Base-by-base conservation (phyloP, 257 asterid species). In the Capsicum chinense region DNA sequence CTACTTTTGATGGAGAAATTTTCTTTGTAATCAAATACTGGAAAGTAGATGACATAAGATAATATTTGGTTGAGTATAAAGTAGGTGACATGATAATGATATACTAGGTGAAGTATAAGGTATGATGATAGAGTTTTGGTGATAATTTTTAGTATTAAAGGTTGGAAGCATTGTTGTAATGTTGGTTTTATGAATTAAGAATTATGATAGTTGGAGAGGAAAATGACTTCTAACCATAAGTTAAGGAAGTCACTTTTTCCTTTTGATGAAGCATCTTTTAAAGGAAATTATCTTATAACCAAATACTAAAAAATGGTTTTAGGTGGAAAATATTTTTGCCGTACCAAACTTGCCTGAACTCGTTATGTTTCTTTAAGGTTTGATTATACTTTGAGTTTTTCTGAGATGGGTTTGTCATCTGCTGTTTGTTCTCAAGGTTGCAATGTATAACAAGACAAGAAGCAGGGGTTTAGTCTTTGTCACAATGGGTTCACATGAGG, bases 401-500 rank as follows among this genome's bases (percentile, higher is more conserved):
- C 82, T 88, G 79, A 84, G 69, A 48, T 73, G 71, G 80, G 42
- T 62, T 79, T 52, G 35, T 82, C 10, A 33, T 80, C 60, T 70
- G 39, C 83, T 50, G 60, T 69, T 73, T 64, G 62, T 63, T 56
- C 84, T 83, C 81, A 81, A 95, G 97, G 91, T 95, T 85, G 88
- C 97, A 9, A 96, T 96, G 98, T 92, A 90, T 83, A 92, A 92
- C 89, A 96, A 92, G 87, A 87, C 86, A 54, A 93, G 93, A 89
- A 96, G 92, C 92, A 89, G 99, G 83, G 99, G 99, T 57, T 90
- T 96, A 66, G 98, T 91, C 17, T 96, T 96, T 86, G 93, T 94
- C 56, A 92, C 99, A 48, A 94, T 96, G 99, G 91, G 87, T 66
- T 90, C 99, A 3, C 94, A 87, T 17, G 99, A 94, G 84, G 98